phyloP scores from a whole-genome alignment of 495 filamentous ascomycete genomes.

The Hypomontagnella monticulosa region DNA sequence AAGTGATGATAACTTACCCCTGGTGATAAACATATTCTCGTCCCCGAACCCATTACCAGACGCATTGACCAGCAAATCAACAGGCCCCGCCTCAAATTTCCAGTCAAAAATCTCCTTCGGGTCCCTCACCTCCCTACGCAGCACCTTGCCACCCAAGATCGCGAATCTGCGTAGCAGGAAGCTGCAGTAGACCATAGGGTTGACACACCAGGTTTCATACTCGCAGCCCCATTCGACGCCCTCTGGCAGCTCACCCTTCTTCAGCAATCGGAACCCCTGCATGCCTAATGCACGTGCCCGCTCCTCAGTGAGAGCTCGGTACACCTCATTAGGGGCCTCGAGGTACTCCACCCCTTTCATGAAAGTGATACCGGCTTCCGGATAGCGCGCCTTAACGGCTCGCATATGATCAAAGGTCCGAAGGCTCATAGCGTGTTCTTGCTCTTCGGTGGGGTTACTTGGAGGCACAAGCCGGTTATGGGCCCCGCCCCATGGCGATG shows the following conservation, averaged over 20 bases:
- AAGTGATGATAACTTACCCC: slow-evolving; percentile 47
- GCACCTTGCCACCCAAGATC: slow-evolving; percentile 58
- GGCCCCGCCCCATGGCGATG: slow-evolving; percentile 72
- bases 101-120: slow-evolving; percentile 59
- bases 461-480: slow-evolving; percentile 68
- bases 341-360: slow-evolving; percentile 68
- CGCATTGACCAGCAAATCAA: slow-evolving; percentile 67
- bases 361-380: slow-evolving; percentile 62
- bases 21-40: slow-evolving; percentile 62
- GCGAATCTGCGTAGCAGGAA: slow-evolving; percentile 64
- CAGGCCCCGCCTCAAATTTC: slow-evolving; percentile 46
- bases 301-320: slow-evolving; percentile 44
- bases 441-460: slow-evolving; percentile 33
- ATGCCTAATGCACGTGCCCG: slow-evolving; percentile 51
- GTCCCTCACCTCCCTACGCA: slow-evolving; percentile 55
- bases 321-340: slow-evolving; percentile 56
- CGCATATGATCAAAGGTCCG: slow-evolving; percentile 63
- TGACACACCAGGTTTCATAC: slow-evolving; percentile 68
- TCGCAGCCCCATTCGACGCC: slow-evolving; percentile 64
- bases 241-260: slow-evolving; percentile 53
- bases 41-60: slow-evolving; percentile 66
- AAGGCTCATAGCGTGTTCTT: slow-evolving; percentile 61
- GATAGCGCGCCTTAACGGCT: slow-evolving; percentile 48
- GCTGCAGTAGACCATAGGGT: slow-evolving; percentile 69
- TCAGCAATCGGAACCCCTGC: slow-evolving; percentile 55